Evolutionary conservation across 441 rosid genomes (phyloP).

Genomic region (Populus hybrid): DNA sequence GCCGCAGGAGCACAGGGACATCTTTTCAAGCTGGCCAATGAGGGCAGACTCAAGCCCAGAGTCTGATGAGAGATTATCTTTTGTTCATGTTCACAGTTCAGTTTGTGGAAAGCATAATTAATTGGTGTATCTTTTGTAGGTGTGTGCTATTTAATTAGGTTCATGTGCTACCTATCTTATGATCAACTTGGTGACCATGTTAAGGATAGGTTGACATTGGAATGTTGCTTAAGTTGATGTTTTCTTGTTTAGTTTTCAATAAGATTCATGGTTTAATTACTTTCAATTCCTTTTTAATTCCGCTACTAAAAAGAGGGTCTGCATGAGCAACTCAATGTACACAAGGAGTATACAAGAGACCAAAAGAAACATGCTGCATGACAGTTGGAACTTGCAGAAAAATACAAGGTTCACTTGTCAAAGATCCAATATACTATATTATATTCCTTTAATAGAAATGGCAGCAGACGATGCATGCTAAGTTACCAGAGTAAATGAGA

Average conservation of each 20-base stretch:
- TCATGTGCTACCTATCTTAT: neutral
- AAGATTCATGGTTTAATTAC: neutral
- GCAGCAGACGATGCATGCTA: neutral
- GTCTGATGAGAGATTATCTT: conserved; percentile 1
- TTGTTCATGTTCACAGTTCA: neutral
- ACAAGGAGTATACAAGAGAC: too few species aligned
- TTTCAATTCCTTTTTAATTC: neutral
- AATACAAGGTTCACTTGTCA: too few species aligned
- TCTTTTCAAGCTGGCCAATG: conserved; percentile 31
- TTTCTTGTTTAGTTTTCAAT: neutral
- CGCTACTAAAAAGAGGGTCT: neutral
- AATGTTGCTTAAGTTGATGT: neutral
- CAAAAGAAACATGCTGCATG: too few species aligned
- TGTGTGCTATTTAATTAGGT: neutral
- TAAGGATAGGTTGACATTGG: neutral
- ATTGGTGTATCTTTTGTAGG: neutral
- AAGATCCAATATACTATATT: neutral
- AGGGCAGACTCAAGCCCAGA: conserved; percentile 24
- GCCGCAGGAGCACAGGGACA: conserved; percentile 31
- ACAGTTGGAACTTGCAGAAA: too few species aligned
- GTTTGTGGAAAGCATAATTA: neutral
- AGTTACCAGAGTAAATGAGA: neutral
- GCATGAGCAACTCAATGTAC: too few species aligned
- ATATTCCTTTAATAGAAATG: neutral
- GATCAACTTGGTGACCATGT: neutral